phyloP scores from a whole-genome alignment of 305 asterid genomes.

The Galium porrigens region DNA sequence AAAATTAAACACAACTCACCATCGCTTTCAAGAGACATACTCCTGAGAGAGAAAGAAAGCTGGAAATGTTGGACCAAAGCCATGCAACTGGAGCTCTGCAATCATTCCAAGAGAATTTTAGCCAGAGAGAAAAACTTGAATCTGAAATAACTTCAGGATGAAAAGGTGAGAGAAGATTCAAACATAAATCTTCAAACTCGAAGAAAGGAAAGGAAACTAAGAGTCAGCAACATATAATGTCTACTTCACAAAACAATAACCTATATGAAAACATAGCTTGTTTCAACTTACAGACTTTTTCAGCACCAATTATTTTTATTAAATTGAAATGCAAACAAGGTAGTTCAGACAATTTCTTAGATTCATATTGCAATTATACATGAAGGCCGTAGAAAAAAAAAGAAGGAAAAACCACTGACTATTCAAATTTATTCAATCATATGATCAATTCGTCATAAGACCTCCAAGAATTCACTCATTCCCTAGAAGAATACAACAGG shows the following conservation, averaged over 20 bases:
- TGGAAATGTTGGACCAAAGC: constrained; percentile 38
- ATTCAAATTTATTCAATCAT: not conserved
- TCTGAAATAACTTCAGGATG: not conserved
- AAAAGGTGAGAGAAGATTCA: not conserved
- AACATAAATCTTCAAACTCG: not conserved
- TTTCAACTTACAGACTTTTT: not conserved
- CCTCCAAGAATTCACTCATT: not conserved
- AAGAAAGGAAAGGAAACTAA: not conserved
- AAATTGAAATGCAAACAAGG: not conserved
- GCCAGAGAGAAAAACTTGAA: constrained; percentile 5
- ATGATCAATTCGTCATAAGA: not conserved
- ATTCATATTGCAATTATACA: not conserved
- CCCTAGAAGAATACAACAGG: not conserved
- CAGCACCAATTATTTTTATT: not conserved
- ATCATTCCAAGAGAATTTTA: constrained; percentile 2
- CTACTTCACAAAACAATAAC: not conserved
- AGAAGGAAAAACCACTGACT: not conserved
- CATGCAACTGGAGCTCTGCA: constrained; percentile 33
- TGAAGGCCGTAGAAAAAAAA: not conserved
- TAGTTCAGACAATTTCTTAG: not conserved
- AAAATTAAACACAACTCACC: constrained; percentile 24
- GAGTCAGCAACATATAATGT: not conserved
- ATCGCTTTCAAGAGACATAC: constrained; percentile 26
- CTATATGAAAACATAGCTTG: not conserved
- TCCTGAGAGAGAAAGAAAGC: constrained; percentile 38